Evolutionary conservation across 257 asterid species (phyloP), one percentile per base, ranked within the genome.

Genomic region (Thymus mandschuricus): DNA sequence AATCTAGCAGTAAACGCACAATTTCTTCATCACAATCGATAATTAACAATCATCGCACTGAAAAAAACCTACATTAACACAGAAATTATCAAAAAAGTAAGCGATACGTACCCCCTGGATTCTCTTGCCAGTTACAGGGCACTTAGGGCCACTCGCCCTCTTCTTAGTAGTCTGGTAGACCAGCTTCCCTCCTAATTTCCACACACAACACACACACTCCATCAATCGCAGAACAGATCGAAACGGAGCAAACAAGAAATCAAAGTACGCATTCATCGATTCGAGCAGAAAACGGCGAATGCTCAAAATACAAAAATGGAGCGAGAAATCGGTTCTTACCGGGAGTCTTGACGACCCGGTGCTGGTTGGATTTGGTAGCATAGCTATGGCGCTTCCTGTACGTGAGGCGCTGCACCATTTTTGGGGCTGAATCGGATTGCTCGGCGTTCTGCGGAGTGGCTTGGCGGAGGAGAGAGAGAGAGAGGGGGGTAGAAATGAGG

Each of bases 111-210:
- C 91, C 84, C 92, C 92, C 74, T 86, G 92, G 69, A 84, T 86
- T 61, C 92, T 82, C 80, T 84, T 86, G 40, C 89, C 92, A 57
- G 92, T 84, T 10, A 84, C 87, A 8, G 89, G 89, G 70, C 92
- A 86, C 70, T 82, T 86, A 2, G 89, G 92, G 1, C 92, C 92
- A 49, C 89, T 84, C 1, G 92, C 92, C 72, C 87, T 82, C 84
- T 86, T 86, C 76, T 83, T 86, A 3, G 86, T 84, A 13, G 65
- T 76, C 75, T 80, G 85, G 33, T 86, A 86, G 3, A 75, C 76
- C 27, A 86, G 78, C 74, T 75, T 86, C 33, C 89, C 87, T 10
- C 89, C 87, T 84, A 31, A 15, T 50, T 64, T 50, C 46, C 57
- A 66, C 70, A 77, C 56, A 63, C 56, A 57, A 68, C 10, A 63